phyloP scores from a whole-genome alignment of 345 rosid genomes.

The Populus ilicifolia region DNA sequence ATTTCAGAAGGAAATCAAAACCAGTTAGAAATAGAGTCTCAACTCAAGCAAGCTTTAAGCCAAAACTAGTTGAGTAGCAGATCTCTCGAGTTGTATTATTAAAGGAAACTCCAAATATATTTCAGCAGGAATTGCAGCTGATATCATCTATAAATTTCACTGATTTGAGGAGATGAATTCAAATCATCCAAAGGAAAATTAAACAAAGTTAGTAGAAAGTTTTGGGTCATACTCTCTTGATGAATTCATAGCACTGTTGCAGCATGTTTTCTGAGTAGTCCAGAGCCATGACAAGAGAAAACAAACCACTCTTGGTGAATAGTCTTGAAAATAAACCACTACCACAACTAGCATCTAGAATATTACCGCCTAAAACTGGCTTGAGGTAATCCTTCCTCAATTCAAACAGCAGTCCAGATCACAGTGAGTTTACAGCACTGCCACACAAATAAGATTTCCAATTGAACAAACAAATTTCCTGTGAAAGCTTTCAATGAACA shows the following conservation, averaged over 20 bases:
- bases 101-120: neutral
- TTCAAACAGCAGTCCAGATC: conserved; percentile 54
- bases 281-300: conserved; percentile 69
- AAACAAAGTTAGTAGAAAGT: neutral
- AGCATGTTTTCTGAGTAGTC: conserved; percentile 95
- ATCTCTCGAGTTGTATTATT: conserved; percentile 2
- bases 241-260: conserved; percentile 61
- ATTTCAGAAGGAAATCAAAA: neutral
- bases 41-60: neutral
- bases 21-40: conserved; percentile 3
- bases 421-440: conserved; percentile 5
- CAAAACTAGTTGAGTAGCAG: neutral
- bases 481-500: neutral
- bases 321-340: conserved; percentile 82
- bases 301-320: conserved; percentile 64
- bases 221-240: conserved; percentile 50
- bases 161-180: neutral
- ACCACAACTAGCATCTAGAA: conserved; percentile 87
- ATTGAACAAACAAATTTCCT: neutral
- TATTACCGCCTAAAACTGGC: conserved; percentile 76
- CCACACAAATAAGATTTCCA: neutral
- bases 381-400: conserved; percentile 63
- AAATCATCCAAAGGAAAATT: neutral
- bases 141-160: neutral
- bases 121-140: neutral